Evolutionary conservation across 805 yeast species (phyloP).

Genomic region (Spathaspora sp.): DNA sequence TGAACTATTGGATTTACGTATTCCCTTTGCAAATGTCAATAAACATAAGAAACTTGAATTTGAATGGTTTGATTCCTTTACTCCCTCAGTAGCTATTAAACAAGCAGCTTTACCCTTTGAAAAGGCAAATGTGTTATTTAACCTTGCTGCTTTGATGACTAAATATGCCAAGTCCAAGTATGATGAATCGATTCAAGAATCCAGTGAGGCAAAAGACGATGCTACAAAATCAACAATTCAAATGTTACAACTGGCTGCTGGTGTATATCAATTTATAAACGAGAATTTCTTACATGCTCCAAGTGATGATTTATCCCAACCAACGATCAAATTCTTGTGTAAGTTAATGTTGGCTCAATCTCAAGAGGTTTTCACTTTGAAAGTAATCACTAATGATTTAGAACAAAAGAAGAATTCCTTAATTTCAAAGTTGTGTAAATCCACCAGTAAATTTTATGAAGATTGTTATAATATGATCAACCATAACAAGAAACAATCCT

Average conservation of each 20-base stretch:
- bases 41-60: conserved; percentile 49
- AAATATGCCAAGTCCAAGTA: conserved; percentile 41
- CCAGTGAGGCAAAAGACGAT: conserved; percentile 24
- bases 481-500: conserved; percentile 14
- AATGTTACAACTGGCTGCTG: conserved; percentile 71
- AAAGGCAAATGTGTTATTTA: conserved; percentile 80
- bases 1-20: conserved; percentile 72
- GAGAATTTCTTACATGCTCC: conserved; percentile 91
- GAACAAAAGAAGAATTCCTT: conserved; percentile 59
- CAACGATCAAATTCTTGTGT: conserved; percentile 60
- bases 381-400: conserved; percentile 49
- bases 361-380: conserved; percentile 76
- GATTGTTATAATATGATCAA: conserved; percentile 45
- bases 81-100: conserved; percentile 41
- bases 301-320: conserved; percentile 66
- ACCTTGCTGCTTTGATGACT: conserved; percentile 64
- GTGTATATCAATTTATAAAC: conserved; percentile 65
- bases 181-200: conserved; percentile 17
- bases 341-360: conserved; percentile 80
- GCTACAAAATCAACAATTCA: conserved; percentile 59
- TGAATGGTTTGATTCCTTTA: conserved; percentile 78
- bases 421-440: conserved; percentile 69
- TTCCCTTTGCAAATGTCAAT: conserved; percentile 60
- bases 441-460: conserved; percentile 55
- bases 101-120: conserved; percentile 86